phyloP scores from a whole-genome alignment of 2,329 filamentous ascomycete species.

The Cordyceps tenuipes region DNA sequence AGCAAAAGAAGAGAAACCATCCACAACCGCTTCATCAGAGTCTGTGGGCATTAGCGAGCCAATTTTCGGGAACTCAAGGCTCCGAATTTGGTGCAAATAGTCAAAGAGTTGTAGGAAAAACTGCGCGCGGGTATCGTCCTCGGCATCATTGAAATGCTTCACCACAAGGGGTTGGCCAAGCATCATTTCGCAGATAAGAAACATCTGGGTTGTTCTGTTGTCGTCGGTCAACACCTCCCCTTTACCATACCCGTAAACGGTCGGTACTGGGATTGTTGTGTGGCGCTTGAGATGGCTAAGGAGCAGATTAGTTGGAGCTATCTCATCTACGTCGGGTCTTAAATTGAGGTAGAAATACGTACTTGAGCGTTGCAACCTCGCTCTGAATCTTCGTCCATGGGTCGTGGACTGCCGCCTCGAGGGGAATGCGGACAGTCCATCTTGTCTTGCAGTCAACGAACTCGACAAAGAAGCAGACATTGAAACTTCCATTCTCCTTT shows the following conservation, averaged over 20 bases:
- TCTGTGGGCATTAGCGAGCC: conserved; percentile 21
- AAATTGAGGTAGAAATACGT: background rate
- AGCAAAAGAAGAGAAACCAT: conserved; percentile 12
- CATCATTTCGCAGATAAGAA: conserved; percentile 18
- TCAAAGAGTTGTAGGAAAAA: conserved; percentile 21
- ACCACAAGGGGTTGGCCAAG: conserved; percentile 15
- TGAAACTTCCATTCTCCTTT: background rate
- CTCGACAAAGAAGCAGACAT: conserved; percentile 3
- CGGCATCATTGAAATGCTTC: background rate
- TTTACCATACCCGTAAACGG: conserved; percentile 17
- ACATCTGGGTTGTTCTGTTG: conserved; percentile 12
- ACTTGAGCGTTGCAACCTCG: conserved; percentile 20
- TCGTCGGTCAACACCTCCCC: conserved; percentile 7
- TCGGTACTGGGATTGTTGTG: conserved; percentile 19
- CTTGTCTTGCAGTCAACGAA: background rate
- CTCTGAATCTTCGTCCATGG: conserved; percentile 17
- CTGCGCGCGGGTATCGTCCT: background rate
- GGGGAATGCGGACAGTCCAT: conserved; percentile 20
- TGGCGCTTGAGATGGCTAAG: conserved; percentile 17
- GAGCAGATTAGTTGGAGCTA: background rate
- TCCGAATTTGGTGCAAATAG: conserved; percentile 19
- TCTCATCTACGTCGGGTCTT: too few species aligned
- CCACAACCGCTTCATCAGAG: background rate
- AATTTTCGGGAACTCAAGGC: conserved; percentile 17
- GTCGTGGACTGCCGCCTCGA: conserved; percentile 13